Conservation (phyloP, 1,139 yeast species). For the Blastobotrys buckinghamii region DNA sequence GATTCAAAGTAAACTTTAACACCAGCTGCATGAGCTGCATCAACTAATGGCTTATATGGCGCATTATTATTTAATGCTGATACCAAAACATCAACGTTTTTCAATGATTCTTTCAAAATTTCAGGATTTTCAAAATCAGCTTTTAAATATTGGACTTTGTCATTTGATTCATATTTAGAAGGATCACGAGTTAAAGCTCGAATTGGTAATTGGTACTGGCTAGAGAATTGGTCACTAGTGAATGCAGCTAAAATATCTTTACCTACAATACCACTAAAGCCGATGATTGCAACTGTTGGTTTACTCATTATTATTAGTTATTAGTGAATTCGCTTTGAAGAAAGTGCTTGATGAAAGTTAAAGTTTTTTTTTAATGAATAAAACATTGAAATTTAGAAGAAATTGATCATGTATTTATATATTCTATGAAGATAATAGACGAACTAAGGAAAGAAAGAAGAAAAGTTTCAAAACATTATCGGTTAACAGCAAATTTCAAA, state of each 20-base stretch:
- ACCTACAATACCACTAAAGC: constrained; percentile 50
- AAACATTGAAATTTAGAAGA: too few species aligned
- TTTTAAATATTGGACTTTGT: constrained; percentile 17
- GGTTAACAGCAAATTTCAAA: too few species aligned
- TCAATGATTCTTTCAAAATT: constrained; percentile 34
- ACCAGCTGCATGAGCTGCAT: constrained; percentile 38
- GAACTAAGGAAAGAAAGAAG: too few species aligned
- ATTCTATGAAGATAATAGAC: too few species aligned
- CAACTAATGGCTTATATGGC: constrained; percentile 18
- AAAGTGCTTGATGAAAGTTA: too few species aligned
- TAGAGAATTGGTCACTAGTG: constrained; percentile 38
- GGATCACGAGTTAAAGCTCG: constrained; percentile 46
- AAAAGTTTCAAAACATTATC: too few species aligned
- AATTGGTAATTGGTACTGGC: constrained; percentile 45
- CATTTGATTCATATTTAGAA: constrained; percentile 35
- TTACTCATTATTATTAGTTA: background rate
- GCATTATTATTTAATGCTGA: constrained; percentile 32
- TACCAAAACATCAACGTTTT: constrained; percentile 48
- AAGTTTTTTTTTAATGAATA: too few species aligned
- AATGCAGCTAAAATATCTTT: constrained; percentile 40
- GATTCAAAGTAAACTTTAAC: constrained; percentile 56
- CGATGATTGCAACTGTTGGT: constrained; percentile 40
- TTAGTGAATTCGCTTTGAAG: too few species aligned
- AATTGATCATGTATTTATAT: too few species aligned
- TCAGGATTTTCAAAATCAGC: constrained; percentile 10